Base-by-base conservation (phyloP, 805 yeast genomes). In the Barnettozyma populi region DNA sequence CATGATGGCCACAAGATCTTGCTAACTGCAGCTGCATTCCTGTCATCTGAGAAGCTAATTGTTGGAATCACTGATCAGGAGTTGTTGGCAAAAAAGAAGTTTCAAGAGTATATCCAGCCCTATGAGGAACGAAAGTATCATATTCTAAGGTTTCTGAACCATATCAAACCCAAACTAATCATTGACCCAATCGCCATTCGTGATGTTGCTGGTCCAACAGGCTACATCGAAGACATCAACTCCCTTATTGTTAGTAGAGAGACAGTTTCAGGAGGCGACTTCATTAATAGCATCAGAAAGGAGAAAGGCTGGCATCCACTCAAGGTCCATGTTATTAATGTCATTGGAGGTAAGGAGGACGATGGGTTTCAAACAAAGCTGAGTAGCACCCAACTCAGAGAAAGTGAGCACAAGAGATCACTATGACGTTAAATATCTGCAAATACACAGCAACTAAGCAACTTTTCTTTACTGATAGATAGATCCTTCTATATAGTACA, bases 131-230 rank as follows among this genome's bases (percentile, higher is more conserved):
- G 99, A 48, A 71, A 72, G 7, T 54, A 56, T 0, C 60, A 60
- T 1, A 86, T 85, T 0, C 51, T 60, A 1, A 44, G 57, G 0
- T 89, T 89, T 59, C 51, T 92, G 5, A 54, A 58, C 1, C 56
- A 69, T 24, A 58, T 80, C 10, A 71, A 72, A 37, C 82, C 87
- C 4, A 50, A 58, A 0, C 59, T 83, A 7, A 47, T 52, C 0
- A 67, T 80, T 10, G 79, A 80, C 25, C 68, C 84, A 2, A 76
- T 75, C 44, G 79, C 84, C 53, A 82, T 94, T 41, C 75, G 81
- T 50, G 98, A 94, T 62, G 76, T 90, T 0, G 90, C 95, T 66
- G 99, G 99, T 0, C 99, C 98, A 4, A 90, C 99, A 0, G 96
- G 89, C 0, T 73, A 76, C 11, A 73, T 85, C 2, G 72, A 74